Percentiles rank a stretch among this genome's conserved stretches.
These are phyloP conservation scores for Pelargonium myrrhifolium DNA, from an alignment of 441 rosid genomes.

Conservation along the genomic window DNA sequence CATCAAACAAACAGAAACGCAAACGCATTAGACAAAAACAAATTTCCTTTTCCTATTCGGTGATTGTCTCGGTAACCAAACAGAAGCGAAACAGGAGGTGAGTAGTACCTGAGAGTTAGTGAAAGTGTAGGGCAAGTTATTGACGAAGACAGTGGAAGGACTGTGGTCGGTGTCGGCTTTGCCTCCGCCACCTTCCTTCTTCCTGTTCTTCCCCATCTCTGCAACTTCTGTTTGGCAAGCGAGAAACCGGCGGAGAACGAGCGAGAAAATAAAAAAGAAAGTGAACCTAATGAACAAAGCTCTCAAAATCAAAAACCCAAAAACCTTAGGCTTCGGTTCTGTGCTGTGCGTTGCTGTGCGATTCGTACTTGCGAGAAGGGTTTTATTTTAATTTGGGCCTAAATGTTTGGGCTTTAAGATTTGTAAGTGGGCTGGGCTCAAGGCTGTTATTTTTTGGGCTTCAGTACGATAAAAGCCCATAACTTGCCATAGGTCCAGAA, in stretches of 20 bases:
- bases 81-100: background rate
- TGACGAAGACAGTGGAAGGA: constrained; percentile 64
- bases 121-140: constrained; percentile 76
- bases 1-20: constrained; percentile 1
- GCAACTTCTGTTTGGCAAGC: constrained; percentile 4
- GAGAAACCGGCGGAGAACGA: constrained; percentile 1
- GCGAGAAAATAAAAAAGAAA: background rate
- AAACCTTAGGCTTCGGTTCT: background rate
- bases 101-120: constrained; percentile 63
- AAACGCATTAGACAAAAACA: background rate
- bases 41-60: background rate
- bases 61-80: constrained; percentile 13
- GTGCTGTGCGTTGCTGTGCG: too few relatives aligned
- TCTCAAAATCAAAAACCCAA: constrained; percentile 8
- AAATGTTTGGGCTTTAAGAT: too few relatives aligned
- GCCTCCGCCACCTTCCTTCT: constrained; percentile 32
- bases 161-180: constrained; percentile 39
- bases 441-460: too few relatives aligned
- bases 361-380: too few relatives aligned
- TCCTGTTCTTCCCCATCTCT: constrained; percentile 54
- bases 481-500: too few relatives aligned
- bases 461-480: too few relatives aligned
- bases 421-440: too few relatives aligned
- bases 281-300: constrained; percentile 8
- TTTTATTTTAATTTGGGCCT: too few relatives aligned